Evolutionary conservation across 2,329 filamentous ascomycete species (phyloP), one percentile per base, ranked within the genome.

Genomic region (Aspergillus phoenicis): DNA sequence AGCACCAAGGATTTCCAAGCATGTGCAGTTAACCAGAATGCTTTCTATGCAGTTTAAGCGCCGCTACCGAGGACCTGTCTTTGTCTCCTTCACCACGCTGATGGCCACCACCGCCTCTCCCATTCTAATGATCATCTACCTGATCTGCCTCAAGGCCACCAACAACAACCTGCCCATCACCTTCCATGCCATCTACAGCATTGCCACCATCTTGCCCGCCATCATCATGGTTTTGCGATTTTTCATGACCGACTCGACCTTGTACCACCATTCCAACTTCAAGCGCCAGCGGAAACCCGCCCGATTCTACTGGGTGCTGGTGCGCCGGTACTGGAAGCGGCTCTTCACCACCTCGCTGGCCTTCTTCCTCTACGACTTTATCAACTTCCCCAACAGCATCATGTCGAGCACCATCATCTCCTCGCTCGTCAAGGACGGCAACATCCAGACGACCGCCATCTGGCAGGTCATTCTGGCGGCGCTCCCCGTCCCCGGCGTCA

Each of bases 301-400:
- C 5, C 60, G 63, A 1, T 57, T 73, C 17, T 75, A 70, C 56
- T 60, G 62, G 6, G 58, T 73, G 5, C 67, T 75, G 4, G 38
- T 67, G 1, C 65, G 64, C 6, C 69, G 71, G 5, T 75, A 74
- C 57, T 69, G 68, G 66, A 64, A 67, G 52, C 66, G 66, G 0
- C 63, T 74, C 2, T 58, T 72, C 5, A 73, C 72, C 2, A 76
- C 72, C 2, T 75, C 73, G 2, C 52, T 70, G 3, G 73, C 74
- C 0, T 77, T 75, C 58, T 75, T 76, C 49, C 63, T 77, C 0
- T 77, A 76, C 57, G 74, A 76, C 47, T 76, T 76, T 24, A 71
- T 76, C 61, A 77, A 76, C 49, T 77, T 77, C 47, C 74, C 74
- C 0, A 76, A 76, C 41, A 72, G 68, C 26, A 75, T 76, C 62